Conservation (phyloP, 768 basidiomycete genomes). For the Exsudoporus frostii region DNA sequence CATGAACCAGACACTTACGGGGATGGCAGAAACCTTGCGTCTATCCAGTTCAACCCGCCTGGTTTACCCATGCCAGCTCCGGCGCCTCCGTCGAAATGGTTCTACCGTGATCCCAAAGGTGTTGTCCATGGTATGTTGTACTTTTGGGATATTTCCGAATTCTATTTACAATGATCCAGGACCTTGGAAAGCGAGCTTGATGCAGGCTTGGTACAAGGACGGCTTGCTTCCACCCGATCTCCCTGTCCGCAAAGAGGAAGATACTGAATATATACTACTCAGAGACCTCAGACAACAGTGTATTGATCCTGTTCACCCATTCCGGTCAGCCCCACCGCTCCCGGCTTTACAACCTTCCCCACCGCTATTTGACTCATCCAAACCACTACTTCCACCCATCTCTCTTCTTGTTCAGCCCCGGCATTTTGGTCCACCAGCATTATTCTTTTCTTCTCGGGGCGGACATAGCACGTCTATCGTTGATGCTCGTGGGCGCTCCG, state of each 20-base stretch:
- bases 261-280: slow-evolving; percentile 61
- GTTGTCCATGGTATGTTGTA: slow-evolving; percentile 64
- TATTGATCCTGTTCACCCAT: slow-evolving; percentile 79
- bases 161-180: slow-evolving; percentile 41
- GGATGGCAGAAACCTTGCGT: slow-evolving; percentile 46
- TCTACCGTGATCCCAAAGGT: slow-evolving; percentile 79
- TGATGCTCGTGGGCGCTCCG: slow-evolving; percentile 80
- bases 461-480: slow-evolving; percentile 88
- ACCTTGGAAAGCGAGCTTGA: slow-evolving; percentile 83
- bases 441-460: slow-evolving; percentile 87
- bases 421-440: slow-evolving; percentile 82
- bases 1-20: slow-evolving; percentile 56
- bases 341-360: slow-evolving; percentile 29
- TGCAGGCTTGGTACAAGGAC: slow-evolving; percentile 90
- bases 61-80: slow-evolving; percentile 72
- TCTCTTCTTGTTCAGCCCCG: slow-evolving; percentile 75
- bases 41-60: slow-evolving; percentile 73
- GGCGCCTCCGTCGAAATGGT: slow-evolving; percentile 72
- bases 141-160: neutral
- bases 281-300: slow-evolving; percentile 75
- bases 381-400: slow-evolving; percentile 65
- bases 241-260: slow-evolving; percentile 76
- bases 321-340: slow-evolving; percentile 48
- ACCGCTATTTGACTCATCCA: slow-evolving; percentile 37
- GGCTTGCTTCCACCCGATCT: slow-evolving; percentile 79